Conservation (phyloP, 1,139 yeast species). For the Sugiyamaella sp. region DNA sequence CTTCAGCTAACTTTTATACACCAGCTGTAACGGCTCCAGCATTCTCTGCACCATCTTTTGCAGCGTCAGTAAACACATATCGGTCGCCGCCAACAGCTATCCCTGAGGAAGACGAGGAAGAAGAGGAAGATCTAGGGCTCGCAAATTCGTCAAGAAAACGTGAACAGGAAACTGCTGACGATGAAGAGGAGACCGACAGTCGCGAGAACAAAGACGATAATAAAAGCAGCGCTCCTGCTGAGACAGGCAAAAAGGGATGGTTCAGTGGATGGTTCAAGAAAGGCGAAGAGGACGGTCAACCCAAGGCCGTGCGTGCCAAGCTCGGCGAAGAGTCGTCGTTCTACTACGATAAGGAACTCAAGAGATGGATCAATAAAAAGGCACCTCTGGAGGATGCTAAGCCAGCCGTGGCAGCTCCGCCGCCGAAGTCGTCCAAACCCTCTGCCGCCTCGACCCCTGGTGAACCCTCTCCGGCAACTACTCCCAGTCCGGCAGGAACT, state of each 20-base stretch:
- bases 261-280: slow-evolving; percentile 50
- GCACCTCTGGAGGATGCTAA: slow-evolving; percentile 71
- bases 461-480: slow-evolving; percentile 32
- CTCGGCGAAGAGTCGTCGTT: slow-evolving; percentile 79
- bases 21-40: slow-evolving; percentile 20
- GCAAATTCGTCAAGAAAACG: slow-evolving; percentile 31
- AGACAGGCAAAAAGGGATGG: slow-evolving; percentile 50
- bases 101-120: slow-evolving; percentile 47
- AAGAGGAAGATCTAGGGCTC: slow-evolving; percentile 40
- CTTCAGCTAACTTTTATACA: slow-evolving; percentile 8
- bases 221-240: slow-evolving; percentile 30
- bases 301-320: slow-evolving; percentile 80
- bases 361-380: slow-evolving; percentile 82
- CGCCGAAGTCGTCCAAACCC: slow-evolving; percentile 52
- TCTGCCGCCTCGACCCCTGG: slow-evolving; percentile 32
- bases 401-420: slow-evolving; percentile 71
- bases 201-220: slow-evolving; percentile 27
- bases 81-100: slow-evolving; percentile 12
- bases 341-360: slow-evolving; percentile 78
- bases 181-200: slow-evolving; percentile 22
- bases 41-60: slow-evolving; percentile 6
- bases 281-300: slow-evolving; percentile 54
- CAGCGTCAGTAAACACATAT: neutral
- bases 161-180: slow-evolving; percentile 25
- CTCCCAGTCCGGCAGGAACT: slow-evolving; percentile 29